Evolutionary conservation across 2,329 filamentous ascomycete genomes (phyloP), one percentile per base, ranked within the genome.

Genomic region (Aspergillus pseudoglaucus): DNA sequence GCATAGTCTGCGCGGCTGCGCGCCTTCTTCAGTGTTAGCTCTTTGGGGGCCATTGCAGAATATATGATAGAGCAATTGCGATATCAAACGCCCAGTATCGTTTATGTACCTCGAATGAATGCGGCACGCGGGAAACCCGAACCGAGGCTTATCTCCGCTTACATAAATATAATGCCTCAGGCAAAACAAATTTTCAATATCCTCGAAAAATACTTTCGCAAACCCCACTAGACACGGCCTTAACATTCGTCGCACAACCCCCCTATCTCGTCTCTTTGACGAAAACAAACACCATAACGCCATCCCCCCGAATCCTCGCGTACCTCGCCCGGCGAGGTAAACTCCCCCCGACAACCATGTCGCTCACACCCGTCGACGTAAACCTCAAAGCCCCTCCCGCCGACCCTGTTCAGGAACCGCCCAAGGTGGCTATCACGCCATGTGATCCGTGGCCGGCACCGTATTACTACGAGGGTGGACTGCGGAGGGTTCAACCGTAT

Each of bases 401-500:
- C 14, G 60, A 64, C 20, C 53, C 57, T 4, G 50, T 60, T 17
- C 47, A 59, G 51, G 48, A 53, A 46, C 53, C 56, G 2, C 51
- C 53, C 17, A 48, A 49, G 35, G 53, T 56, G 25, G 53, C 49
- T 4, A 20, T 42, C 20, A 42, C 40, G 3, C 40, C 40, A 14
- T 25, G 20, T 33, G 30, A 46, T 20, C 80, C 80, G 2, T 82
- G 79, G 76, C 79, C 80, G 42, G 73, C 75, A 48, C 90, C 89
- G 0, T 97, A 96, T 70, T 86, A 85, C 59, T 76, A 95, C 53
- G 85, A 95, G 59, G 84, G 85, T 57, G 90, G 88, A 7, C 73
- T 98, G 52, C 84, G 90, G 44, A 84, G 89, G 54, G 85, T 96
- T 27, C 78, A 78, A 39, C 91, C 91, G 3, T 97, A 98, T 65